These are phyloP conservation scores for Luffa aegyptiaca DNA, from an alignment of 306 rosid species.

Conservation along the genomic window DNA sequence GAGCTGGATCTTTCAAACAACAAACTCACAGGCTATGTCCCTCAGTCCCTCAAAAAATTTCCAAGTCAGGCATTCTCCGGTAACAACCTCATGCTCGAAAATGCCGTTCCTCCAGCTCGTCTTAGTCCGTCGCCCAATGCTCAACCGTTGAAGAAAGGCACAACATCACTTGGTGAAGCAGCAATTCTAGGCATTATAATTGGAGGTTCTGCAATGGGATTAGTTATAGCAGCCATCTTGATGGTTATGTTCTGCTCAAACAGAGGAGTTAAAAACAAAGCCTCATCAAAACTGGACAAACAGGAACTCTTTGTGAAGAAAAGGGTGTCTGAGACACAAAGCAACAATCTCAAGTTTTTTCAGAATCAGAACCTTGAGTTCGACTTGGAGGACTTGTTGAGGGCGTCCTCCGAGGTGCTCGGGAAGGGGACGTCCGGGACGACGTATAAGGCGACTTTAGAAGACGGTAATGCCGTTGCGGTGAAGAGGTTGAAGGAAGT, in stretches of 20 bases:
- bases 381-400: constrained; percentile 80
- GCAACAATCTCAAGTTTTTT: constrained; percentile 54
- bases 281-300: constrained; percentile 32
- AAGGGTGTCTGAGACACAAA: constrained; percentile 32
- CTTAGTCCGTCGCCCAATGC: constrained; percentile 37
- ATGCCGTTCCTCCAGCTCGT: constrained; percentile 45
- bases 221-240: constrained; percentile 34
- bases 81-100: constrained; percentile 37
- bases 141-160: constrained; percentile 30
- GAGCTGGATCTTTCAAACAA: constrained; percentile 56
- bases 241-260: constrained; percentile 44
- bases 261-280: constrained; percentile 10
- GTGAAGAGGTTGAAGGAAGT: constrained; percentile 93
- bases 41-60: constrained; percentile 58
- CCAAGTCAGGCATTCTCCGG: constrained; percentile 57
- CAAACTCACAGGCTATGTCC: constrained; percentile 59
- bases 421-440: constrained; percentile 86
- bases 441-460: constrained; percentile 80
- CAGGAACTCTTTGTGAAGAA: constrained; percentile 35
- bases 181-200: constrained; percentile 58
- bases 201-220: constrained; percentile 53
- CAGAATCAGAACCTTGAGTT: constrained; percentile 60
- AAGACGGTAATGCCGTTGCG: constrained; percentile 62
- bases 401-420: constrained; percentile 94
- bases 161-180: constrained; percentile 33